Percentiles rank a stretch among this genome's conserved stretches.
Evolutionary conservation across 2,329 filamentous ascomycete genomes (phyloP).

Genomic region (Leptographium wingfieldii): DNA sequence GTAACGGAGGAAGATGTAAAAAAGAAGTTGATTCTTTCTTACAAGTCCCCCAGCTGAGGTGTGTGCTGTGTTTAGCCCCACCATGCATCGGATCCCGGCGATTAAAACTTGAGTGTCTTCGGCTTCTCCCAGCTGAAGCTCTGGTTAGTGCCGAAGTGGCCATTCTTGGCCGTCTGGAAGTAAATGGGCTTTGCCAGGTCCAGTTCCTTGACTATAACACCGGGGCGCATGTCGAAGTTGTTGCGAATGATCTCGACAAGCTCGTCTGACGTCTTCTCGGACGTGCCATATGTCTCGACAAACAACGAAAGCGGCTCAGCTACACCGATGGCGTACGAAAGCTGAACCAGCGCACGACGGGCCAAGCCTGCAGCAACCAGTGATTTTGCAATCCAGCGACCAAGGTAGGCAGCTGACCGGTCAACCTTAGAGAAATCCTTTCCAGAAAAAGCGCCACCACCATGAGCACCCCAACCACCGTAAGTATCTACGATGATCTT

Average conservation of each 20-base stretch:
- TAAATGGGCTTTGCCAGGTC: conserved; percentile 95
- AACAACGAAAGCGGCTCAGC: conserved; percentile 96
- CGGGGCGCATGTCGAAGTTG: conserved; percentile 97
- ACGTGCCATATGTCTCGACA: conserved; percentile 96
- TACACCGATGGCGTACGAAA: conserved; percentile 98
- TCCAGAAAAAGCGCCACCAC: conserved; percentile 99
- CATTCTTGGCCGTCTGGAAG: conserved; percentile 97
- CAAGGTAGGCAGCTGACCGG: conserved; percentile 93
- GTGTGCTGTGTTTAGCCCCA: not conserved
- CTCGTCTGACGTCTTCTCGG: conserved; percentile 76
- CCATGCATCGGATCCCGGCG: conserved; percentile 9
- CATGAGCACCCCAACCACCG: conserved; percentile 98
- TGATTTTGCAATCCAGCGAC: conserved; percentile 98
- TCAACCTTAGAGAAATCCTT: conserved; percentile 99
- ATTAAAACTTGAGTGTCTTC: conserved; percentile 85
- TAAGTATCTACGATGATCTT: conserved; percentile 99
- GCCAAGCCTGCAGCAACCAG: conserved; percentile 79
- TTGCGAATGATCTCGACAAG: conserved; percentile 85
- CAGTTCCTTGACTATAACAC: conserved; percentile 97
- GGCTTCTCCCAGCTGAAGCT: conserved; percentile 97
- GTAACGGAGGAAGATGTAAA: not conserved
- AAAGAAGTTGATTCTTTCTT: conserved; percentile 9
- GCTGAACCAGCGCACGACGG: conserved; percentile 88
- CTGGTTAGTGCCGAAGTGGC: conserved; percentile 97
- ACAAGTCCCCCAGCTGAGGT: not conserved